phyloP scores from a whole-genome alignment of 2,329 filamentous ascomycete species.

The Sphaerulina vaccinii region DNA sequence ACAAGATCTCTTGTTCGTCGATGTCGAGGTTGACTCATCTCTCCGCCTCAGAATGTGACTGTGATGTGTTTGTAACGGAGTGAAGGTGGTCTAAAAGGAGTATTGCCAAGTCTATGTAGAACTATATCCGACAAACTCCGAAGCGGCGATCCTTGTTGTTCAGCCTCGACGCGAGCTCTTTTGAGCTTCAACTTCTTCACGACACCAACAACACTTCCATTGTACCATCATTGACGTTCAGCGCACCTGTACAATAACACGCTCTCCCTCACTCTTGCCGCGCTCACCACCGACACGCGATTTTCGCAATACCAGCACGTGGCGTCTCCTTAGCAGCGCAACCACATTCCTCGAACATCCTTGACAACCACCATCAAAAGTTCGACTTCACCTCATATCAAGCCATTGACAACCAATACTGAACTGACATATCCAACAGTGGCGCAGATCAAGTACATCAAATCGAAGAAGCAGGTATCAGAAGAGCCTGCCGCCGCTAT shows the following conservation, averaged over 20 bases:
- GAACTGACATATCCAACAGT: constrained; percentile 17
- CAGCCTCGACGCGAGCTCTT: background rate
- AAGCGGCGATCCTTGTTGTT: background rate
- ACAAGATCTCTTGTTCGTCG: too few species aligned
- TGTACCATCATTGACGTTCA: too few species aligned
- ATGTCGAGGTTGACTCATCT: too few species aligned
- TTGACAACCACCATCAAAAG: background rate
- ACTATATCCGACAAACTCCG: background rate
- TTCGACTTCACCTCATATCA: background rate
- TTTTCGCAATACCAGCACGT: background rate
- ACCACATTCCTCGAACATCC: background rate
- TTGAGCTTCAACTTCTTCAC: background rate
- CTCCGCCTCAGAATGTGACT: background rate
- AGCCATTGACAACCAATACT: background rate
- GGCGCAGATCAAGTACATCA: constrained; percentile 36
- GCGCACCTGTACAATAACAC: background rate
- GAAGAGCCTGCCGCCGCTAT: constrained; percentile 21
- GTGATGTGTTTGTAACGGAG: background rate
- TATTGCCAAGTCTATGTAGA: too few species aligned
- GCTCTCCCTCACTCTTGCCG: background rate
- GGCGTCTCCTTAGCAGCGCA: background rate
- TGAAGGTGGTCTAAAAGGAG: background rate
- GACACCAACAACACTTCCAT: background rate
- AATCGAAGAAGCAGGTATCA: constrained; percentile 25
- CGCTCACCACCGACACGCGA: background rate